Evolutionary conservation across 495 filamentous ascomycete genomes (phyloP).

Genomic region (Penicillium turbatum): DNA sequence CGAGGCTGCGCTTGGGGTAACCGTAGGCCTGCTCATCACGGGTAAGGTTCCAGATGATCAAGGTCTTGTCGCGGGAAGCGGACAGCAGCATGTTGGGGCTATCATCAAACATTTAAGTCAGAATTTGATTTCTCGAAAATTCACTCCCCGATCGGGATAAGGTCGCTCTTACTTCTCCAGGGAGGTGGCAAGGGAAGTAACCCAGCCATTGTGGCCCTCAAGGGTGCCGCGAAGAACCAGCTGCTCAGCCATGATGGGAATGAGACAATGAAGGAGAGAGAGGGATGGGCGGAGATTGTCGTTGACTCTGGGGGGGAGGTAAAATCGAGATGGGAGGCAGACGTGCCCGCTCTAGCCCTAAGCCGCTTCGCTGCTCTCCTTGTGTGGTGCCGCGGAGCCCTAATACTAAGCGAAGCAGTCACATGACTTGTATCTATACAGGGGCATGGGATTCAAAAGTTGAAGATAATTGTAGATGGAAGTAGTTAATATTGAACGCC

Average conservation of each 20-base stretch:
- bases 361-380: conserved; percentile 34
- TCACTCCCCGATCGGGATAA: conserved; percentile 23
- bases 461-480: background rate
- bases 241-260: conserved; percentile 81
- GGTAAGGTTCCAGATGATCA: conserved; percentile 99
- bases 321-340: conserved; percentile 42
- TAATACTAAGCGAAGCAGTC: conserved; percentile 38
- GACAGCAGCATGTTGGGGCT: conserved; percentile 99
- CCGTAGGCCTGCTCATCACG: conserved; percentile 96
- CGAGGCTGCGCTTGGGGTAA: conserved; percentile 96
- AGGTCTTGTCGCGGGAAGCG: conserved; percentile 91
- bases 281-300: conserved; percentile 45
- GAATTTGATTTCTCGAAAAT: conserved; percentile 28
- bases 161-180: conserved; percentile 82
- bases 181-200: conserved; percentile 81
- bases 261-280: conserved; percentile 46
- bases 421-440: conserved; percentile 15
- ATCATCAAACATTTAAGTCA: conserved; percentile 39
- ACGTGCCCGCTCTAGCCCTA: conserved; percentile 40
- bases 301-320: conserved; percentile 45
- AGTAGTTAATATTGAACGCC: background rate
- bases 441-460: background rate
- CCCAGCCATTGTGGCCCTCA: conserved; percentile 87
- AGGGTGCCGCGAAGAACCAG: conserved; percentile 96
- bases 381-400: conserved; percentile 38